These are phyloP conservation scores for Gonium pectorale DNA, from an alignment of 139 green algal genomes.

Conservation along the genomic window DNA sequence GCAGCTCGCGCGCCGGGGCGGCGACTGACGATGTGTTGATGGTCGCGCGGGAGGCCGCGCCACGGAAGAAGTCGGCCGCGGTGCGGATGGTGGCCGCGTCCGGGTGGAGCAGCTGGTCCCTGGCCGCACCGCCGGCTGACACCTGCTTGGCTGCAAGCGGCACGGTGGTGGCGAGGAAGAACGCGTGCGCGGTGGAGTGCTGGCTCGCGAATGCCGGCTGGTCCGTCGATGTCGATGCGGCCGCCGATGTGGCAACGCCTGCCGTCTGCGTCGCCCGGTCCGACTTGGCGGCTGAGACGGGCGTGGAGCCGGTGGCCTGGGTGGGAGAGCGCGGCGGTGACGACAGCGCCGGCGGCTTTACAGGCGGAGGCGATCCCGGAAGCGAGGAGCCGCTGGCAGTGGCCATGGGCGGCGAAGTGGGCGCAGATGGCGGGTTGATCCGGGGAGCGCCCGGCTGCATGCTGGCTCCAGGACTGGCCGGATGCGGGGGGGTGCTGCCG, in stretches of 20 bases:
- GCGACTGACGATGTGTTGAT: conserved; percentile 23
- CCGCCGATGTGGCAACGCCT: neutral
- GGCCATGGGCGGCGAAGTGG: too few relatives aligned
- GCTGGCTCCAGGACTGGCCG: too few relatives aligned
- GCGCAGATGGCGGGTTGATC: too few relatives aligned
- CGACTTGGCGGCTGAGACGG: too few relatives aligned
- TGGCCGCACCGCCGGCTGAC: neutral
- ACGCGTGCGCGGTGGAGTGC: conserved; percentile 22
- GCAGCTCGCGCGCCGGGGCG: neutral
- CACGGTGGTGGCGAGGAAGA: conserved; percentile 27
- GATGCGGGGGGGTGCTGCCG: too few relatives aligned
- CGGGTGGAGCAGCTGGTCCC: neutral
- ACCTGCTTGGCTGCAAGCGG: neutral
- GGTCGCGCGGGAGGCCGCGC: conserved; percentile 27
- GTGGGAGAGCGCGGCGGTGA: too few relatives aligned
- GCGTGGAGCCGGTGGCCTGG: too few relatives aligned
- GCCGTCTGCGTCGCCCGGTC: conserved; percentile 22
- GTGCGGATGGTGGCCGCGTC: conserved; percentile 24
- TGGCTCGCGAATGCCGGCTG: too few relatives aligned
- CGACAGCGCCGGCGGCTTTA: too few relatives aligned
- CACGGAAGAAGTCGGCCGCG: conserved; percentile 31
- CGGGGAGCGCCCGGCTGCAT: too few relatives aligned
- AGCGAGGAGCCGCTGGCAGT: too few relatives aligned
- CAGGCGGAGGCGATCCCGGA: too few relatives aligned
- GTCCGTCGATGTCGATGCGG: neutral